phyloP scores from a whole-genome alignment of 2,329 filamentous ascomycete species.

The Venturia pyrina region DNA sequence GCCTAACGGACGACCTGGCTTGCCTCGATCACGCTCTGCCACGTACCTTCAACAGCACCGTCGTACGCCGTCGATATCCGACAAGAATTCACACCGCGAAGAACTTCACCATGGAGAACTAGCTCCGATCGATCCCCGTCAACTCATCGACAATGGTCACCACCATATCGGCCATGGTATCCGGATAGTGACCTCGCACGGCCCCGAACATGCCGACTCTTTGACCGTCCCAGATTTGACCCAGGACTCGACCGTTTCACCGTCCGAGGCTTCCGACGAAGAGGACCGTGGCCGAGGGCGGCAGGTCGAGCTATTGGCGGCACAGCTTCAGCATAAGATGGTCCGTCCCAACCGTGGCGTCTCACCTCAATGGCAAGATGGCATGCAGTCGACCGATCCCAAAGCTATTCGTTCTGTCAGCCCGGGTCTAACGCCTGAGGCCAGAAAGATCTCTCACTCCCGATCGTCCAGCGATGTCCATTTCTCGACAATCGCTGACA shows the following conservation, averaged over 20 bases:
- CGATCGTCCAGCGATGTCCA: slow-evolving; percentile 48
- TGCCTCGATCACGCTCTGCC: slow-evolving; percentile 43
- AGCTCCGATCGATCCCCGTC: not conserved
- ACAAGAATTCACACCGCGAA: slow-evolving; percentile 47
- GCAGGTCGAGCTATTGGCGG: slow-evolving; percentile 7
- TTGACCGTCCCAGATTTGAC: slow-evolving; percentile 24
- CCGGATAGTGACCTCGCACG: not conserved
- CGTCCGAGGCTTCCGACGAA: slow-evolving; percentile 19
- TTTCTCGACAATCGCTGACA: slow-evolving; percentile 36
- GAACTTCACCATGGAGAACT: slow-evolving; percentile 3
- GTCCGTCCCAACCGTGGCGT: slow-evolving; percentile 5
- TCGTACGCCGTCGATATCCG: slow-evolving; percentile 47
- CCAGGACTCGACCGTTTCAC: slow-evolving; percentile 17
- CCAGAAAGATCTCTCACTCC: slow-evolving; percentile 51
- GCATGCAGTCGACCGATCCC: not conserved
- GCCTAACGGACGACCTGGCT: slow-evolving; percentile 24
- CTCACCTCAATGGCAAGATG: not conserved
- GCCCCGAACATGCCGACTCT: slow-evolving; percentile 20
- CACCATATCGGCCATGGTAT: not conserved
- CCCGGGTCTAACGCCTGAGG: slow-evolving; percentile 41
- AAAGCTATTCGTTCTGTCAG: slow-evolving; percentile 17
- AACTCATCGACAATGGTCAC: not conserved
- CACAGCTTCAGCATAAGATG: slow-evolving; percentile 14
- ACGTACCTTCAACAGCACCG: slow-evolving; percentile 53
- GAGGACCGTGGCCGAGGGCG: slow-evolving; percentile 9